Evolutionary conservation across 352 stramenopile genomes (phyloP).

Genomic region (Phytopythium sindhum): DNA sequence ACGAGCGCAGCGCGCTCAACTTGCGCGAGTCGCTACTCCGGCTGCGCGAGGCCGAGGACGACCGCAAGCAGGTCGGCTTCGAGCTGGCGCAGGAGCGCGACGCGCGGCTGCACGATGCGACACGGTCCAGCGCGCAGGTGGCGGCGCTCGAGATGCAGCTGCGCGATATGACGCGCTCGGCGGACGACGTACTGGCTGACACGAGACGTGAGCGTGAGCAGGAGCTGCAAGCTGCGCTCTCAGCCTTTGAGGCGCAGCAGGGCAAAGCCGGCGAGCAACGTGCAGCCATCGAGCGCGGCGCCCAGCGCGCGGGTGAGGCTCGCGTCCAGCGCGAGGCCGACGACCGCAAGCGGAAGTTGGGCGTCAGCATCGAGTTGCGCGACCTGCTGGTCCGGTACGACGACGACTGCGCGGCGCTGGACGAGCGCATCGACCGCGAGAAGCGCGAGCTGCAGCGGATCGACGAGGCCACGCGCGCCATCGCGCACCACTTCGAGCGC

Average conservation of each 20-base stretch:
- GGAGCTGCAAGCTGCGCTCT: conserved; percentile 30
- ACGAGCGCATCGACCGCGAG: conserved; percentile 34
- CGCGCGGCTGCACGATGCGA: conserved; percentile 19
- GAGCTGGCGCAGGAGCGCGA: conserved; percentile 46
- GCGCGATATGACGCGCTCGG: conserved; percentile 31
- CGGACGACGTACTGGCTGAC: conserved; percentile 29
- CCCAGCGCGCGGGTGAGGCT: conserved; percentile 29
- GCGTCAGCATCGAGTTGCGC: conserved; percentile 28
- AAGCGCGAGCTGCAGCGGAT: conserved; percentile 23
- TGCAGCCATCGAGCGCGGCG: conserved; percentile 21
- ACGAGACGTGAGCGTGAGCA: conserved; percentile 42
- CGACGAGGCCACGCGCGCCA: conserved; percentile 26
- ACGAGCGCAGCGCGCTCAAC: conserved; percentile 25
- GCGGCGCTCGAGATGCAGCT: conserved; percentile 42
- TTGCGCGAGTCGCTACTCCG: conserved; percentile 50
- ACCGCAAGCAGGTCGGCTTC: conserved; percentile 55
- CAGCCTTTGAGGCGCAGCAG: conserved; percentile 38
- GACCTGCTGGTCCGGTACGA: conserved; percentile 55
- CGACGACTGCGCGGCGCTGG: conserved; percentile 40
- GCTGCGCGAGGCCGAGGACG: conserved; percentile 59
- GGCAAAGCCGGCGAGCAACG: conserved; percentile 30
- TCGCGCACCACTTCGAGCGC: conserved; percentile 41
- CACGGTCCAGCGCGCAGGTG: conserved; percentile 32
- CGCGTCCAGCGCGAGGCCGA: conserved; percentile 44
- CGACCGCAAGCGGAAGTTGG: conserved; percentile 48